A percentile compares a stretch with the other conserved stretches of the same genome.
phyloP scores from a whole-genome alignment of 2,329 filamentous ascomycete species.

The Alternaria rosae region DNA sequence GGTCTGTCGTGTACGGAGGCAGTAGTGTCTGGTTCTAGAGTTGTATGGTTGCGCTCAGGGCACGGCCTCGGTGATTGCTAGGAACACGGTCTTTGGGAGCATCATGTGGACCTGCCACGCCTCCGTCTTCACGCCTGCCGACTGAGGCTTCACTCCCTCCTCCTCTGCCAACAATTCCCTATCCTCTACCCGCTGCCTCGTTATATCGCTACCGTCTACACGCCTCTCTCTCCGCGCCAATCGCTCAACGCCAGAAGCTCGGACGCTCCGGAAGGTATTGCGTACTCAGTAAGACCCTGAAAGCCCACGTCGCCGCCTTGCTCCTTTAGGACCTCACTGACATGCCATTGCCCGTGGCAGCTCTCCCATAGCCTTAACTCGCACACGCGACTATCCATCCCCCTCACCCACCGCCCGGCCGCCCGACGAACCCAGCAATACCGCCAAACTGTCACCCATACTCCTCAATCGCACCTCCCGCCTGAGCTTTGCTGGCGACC shows the following conservation, averaged over 20 bases:
- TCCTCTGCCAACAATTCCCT: not conserved
- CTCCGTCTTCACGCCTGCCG: constrained; percentile 14
- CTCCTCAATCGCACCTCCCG: constrained; percentile 79
- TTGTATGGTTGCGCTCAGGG: constrained; percentile 10
- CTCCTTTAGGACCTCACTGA: constrained; percentile 9
- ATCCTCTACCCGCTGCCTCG: not conserved
- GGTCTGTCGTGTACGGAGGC: not conserved
- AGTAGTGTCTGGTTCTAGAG: constrained; percentile 1
- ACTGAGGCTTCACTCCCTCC: constrained; percentile 7
- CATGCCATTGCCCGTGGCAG: constrained; percentile 2
- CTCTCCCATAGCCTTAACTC: not conserved
- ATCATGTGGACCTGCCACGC: constrained; percentile 26
- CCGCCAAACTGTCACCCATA: constrained; percentile 96
- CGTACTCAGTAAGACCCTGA: constrained; percentile 42
- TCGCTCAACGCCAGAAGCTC: constrained; percentile 27
- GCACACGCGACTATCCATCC: constrained; percentile 7
- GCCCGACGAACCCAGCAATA: constrained; percentile 59
- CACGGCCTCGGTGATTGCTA: constrained; percentile 15
- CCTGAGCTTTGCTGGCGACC: constrained; percentile 85
- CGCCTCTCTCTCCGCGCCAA: not conserved
- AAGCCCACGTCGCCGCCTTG: constrained; percentile 15
- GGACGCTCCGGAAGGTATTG: constrained; percentile 40
- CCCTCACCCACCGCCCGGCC: constrained; percentile 2
- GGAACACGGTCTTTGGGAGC: constrained; percentile 21
- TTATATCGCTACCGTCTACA: not conserved